phyloP scores from a whole-genome alignment of 2,329 filamentous ascomycete species.

The Verticillium dahliae region DNA sequence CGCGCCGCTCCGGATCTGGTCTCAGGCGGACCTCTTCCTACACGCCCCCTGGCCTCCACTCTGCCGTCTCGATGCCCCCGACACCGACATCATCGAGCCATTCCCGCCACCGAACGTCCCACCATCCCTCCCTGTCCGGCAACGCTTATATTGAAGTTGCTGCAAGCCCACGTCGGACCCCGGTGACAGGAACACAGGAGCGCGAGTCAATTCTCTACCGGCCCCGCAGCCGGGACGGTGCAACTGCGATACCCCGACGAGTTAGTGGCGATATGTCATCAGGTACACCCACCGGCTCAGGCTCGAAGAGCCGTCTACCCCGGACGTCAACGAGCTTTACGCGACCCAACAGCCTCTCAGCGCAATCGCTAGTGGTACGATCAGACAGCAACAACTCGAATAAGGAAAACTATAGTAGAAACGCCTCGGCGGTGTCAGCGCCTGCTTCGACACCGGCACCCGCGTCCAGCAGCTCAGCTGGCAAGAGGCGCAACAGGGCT shows the following conservation, averaged over 20 bases:
- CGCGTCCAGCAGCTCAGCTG: constrained; percentile 4
- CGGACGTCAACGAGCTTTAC: constrained; percentile 26
- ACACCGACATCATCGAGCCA: constrained; percentile 41
- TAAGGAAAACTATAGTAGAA: constrained; percentile 26
- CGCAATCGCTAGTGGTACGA: constrained; percentile 11
- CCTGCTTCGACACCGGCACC: constrained; percentile 8
- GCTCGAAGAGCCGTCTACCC: constrained; percentile 29
- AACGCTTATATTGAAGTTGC: constrained; percentile 48
- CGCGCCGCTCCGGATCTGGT: constrained; percentile 29
- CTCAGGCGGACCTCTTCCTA: constrained; percentile 45
- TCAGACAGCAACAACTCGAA: constrained; percentile 32
- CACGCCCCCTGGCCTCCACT: constrained; percentile 46
- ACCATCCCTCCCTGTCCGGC: constrained; percentile 21
- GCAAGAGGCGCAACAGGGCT: constrained; percentile 11
- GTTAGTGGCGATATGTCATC: constrained; percentile 30
- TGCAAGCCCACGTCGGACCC: constrained; percentile 34
- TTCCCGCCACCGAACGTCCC: constrained; percentile 20
- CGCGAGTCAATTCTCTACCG: constrained; percentile 34
- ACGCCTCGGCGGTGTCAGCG: constrained; percentile 8
- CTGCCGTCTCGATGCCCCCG: constrained; percentile 40
- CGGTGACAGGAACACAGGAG: constrained; percentile 27
- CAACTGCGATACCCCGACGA: constrained; percentile 34
- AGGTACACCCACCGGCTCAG: constrained; percentile 7
- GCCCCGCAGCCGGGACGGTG: constrained; percentile 33
- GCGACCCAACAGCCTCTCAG: constrained; percentile 14